Percentiles rank a stretch among this genome's conserved stretches.
phyloP scores from a whole-genome alignment of 148 eudicot genomes.

The Fallopia convolvulus region DNA sequence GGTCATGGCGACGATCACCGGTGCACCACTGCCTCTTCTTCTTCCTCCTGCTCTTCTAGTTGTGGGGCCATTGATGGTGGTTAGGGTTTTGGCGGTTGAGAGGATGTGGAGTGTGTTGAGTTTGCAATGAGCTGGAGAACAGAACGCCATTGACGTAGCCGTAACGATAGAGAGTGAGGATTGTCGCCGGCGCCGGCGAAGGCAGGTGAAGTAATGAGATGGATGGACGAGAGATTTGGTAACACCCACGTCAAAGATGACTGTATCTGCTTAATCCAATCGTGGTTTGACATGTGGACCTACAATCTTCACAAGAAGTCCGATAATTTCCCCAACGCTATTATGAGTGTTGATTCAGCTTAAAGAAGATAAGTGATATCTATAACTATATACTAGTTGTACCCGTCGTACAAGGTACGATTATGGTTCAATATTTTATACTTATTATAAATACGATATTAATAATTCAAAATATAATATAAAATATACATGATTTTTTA shows the following conservation, averaged over 20 bases:
- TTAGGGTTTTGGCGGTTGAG: conserved; percentile 5
- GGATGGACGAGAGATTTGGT: background rate
- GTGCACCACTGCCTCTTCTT: background rate
- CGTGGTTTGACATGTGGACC: background rate
- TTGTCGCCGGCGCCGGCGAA: conserved; percentile 7
- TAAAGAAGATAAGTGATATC: too few species aligned
- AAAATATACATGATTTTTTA: too few species aligned
- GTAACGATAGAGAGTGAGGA: too few species aligned
- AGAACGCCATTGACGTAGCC: background rate
- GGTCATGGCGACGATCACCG: conserved; percentile 7
- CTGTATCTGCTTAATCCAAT: conserved; percentile 1
- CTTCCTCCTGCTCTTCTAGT: background rate
- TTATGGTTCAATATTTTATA: too few species aligned
- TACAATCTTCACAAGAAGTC: background rate
- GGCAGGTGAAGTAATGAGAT: background rate
- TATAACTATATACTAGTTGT: too few species aligned
- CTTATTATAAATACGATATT: too few species aligned
- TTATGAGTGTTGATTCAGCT: background rate
- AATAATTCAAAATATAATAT: too few species aligned
- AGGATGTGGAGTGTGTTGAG: background rate
- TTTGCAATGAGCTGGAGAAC: conserved; percentile 5
- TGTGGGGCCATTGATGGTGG: background rate
- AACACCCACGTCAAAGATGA: conserved; percentile 7
- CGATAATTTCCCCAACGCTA: background rate
- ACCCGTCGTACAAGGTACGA: too few species aligned